A percentile compares a stretch with the other conserved stretches of the same genome.
phyloP scores from a whole-genome alignment of 345 rosid species.

The Rhodamnia argentea region DNA sequence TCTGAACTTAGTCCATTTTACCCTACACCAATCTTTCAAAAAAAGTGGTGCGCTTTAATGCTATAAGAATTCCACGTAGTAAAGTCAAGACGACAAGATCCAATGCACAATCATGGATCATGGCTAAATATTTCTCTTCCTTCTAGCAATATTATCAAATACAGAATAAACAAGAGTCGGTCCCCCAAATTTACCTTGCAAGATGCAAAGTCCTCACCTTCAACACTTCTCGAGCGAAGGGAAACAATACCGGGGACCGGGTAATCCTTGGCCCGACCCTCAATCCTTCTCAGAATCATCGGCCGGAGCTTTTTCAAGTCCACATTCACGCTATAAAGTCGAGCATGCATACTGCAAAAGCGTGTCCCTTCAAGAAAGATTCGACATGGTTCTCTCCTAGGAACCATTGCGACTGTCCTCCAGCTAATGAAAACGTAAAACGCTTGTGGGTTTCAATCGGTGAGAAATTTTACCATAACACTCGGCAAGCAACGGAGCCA shows the following conservation, averaged over 20 bases:
- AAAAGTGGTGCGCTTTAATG: neutral
- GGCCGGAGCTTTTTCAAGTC: constrained; percentile 60
- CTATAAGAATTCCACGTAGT: neutral
- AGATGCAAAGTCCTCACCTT: constrained; percentile 32
- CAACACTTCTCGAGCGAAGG: constrained; percentile 58
- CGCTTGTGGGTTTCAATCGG: no score
- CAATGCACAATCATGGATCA: neutral
- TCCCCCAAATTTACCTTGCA: constrained; percentile 48
- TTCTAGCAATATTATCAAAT: neutral
- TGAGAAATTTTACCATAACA: no score
- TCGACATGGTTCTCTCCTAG: no score
- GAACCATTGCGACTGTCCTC: no score
- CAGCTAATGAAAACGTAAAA: no score
- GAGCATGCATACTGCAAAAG: constrained; percentile 4
- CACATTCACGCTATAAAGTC: constrained; percentile 37
- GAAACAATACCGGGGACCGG: constrained; percentile 43
- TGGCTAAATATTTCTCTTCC: neutral
- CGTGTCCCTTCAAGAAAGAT: no score
- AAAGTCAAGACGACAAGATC: neutral
- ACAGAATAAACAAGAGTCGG: neutral
- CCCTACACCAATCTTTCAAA: neutral
- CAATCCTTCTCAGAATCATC: constrained; percentile 59
- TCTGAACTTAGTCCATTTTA: neutral
- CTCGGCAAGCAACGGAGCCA: no score
- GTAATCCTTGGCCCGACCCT: constrained; percentile 52